Percentiles rank a stretch among this genome's conserved stretches.
phyloP scores from a whole-genome alignment of 805 yeast species.

The Ogataea trehaloabstinens region DNA sequence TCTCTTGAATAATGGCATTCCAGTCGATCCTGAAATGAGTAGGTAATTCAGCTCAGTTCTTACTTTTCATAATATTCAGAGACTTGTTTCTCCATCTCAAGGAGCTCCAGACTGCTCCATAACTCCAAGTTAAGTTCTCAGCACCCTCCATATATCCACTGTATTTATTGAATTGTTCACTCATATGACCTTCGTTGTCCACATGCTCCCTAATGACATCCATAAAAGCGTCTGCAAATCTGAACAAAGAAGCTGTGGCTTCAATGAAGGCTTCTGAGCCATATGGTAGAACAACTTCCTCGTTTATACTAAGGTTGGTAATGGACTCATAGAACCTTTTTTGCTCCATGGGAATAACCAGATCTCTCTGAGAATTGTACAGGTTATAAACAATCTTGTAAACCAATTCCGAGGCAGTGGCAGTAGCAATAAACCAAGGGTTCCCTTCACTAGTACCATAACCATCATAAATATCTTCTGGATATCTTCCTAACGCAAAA shows the following conservation, averaged over 20 bases:
- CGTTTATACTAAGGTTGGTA: slow-evolving; percentile 20
- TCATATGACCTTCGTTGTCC: slow-evolving; percentile 67
- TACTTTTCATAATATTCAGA: slow-evolving; percentile 23
- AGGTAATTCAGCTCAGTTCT: slow-evolving; percentile 2
- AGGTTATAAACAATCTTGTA: slow-evolving; percentile 52
- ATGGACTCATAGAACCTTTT: slow-evolving; percentile 21
- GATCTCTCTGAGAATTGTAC: slow-evolving; percentile 38
- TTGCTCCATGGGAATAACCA: slow-evolving; percentile 33
- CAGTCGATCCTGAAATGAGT: slow-evolving; percentile 1
- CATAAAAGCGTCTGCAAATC: slow-evolving; percentile 67
- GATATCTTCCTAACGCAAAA: slow-evolving; percentile 85
- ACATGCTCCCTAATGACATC: slow-evolving; percentile 58
- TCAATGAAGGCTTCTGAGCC: slow-evolving; percentile 45
- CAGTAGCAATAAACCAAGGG: slow-evolving; percentile 88
- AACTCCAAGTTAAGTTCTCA: slow-evolving; percentile 84
- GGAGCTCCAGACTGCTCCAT: slow-evolving; percentile 72
- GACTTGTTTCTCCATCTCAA: slow-evolving; percentile 58
- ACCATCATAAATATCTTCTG: slow-evolving; percentile 89
- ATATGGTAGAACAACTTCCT: slow-evolving; percentile 30
- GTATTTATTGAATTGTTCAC: slow-evolving; percentile 83
- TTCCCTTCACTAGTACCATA: slow-evolving; percentile 71
- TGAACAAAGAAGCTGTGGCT: slow-evolving; percentile 44
- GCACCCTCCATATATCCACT: slow-evolving; percentile 91
- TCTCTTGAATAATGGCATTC: too few species aligned
- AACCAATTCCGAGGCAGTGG: slow-evolving; percentile 63